Evolutionary conservation across 225 moss, liverwort and hornwort species (phyloP).

Genomic region (Climacium dendroides): DNA sequence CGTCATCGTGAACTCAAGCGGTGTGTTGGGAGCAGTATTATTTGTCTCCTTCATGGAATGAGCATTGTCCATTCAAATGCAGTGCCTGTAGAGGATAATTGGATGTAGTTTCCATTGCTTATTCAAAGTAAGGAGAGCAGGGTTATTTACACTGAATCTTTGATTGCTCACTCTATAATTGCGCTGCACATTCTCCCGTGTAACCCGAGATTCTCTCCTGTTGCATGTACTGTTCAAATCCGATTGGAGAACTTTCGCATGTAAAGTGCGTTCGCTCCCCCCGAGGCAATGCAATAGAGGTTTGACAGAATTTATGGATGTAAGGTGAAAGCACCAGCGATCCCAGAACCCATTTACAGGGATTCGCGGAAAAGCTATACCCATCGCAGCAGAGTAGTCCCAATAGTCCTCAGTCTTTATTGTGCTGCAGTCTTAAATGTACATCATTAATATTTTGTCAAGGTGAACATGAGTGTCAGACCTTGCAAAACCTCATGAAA

Average conservation of each 20-base stretch:
- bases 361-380: too few relatives aligned
- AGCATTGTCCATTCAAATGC: not conserved
- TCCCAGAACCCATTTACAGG: too few relatives aligned
- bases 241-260: not conserved
- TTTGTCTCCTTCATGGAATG: not conserved
- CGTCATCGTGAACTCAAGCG: not conserved
- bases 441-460: too few relatives aligned
- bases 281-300: too few relatives aligned
- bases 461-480: too few relatives aligned
- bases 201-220: not conserved
- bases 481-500: too few relatives aligned
- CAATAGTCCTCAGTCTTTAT: too few relatives aligned
- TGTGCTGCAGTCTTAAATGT: too few relatives aligned
- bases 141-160: too few relatives aligned
- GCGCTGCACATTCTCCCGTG: not conserved
- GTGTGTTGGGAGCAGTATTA: not conserved
- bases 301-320: too few relatives aligned
- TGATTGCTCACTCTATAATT: not conserved
- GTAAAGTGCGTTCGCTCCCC: not conserved
- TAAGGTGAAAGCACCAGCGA: too few relatives aligned
- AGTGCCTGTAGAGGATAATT: not conserved
- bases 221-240: not conserved
- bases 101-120: not conserved
- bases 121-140: not conserved
- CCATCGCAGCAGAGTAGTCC: too few relatives aligned